Percentiles rank a stretch among this genome's conserved stretches.
phyloP scores from a whole-genome alignment of 1,284 basidiomycete genomes.

The Meripilus lineatus region DNA sequence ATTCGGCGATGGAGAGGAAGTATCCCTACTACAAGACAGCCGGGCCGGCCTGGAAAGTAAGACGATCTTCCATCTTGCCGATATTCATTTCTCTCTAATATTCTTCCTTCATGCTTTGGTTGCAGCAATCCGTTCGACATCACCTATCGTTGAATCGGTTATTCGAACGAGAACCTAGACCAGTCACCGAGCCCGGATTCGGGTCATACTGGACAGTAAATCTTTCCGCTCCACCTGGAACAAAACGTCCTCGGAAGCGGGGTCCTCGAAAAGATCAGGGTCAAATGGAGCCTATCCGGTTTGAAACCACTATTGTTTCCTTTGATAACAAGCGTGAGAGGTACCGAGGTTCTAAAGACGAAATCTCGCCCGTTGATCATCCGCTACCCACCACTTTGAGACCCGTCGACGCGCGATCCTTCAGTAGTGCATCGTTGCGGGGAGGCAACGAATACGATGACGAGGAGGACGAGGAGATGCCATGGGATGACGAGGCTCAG shows the following conservation, averaged over 20 bases:
- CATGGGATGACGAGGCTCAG: conserved; percentile 17
- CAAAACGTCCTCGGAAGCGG: conserved; percentile 75
- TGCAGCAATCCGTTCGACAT: conserved; percentile 79
- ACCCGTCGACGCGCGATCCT: conserved; percentile 28
- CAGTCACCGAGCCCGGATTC: conserved; percentile 76
- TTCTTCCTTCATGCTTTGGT: conserved; percentile 9
- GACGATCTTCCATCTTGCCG: conserved; percentile 16
- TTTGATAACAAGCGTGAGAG: neutral
- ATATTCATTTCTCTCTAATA: conserved; percentile 7
- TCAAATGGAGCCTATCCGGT: neutral
- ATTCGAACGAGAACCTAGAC: conserved; percentile 73
- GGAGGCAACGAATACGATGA: conserved; percentile 20
- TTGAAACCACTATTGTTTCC: neutral
- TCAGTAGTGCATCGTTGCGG: conserved; percentile 22
- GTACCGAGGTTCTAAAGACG: neutral
- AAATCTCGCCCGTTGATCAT: conserved; percentile 9
- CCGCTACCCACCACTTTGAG: conserved; percentile 24
- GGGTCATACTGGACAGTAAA: conserved; percentile 85
- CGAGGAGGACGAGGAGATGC: conserved; percentile 28
- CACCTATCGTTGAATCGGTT: conserved; percentile 75
- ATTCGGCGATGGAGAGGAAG: conserved; percentile 77
- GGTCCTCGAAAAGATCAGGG: conserved; percentile 43
- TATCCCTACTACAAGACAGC: conserved; percentile 75
- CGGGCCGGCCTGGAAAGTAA: conserved; percentile 77
- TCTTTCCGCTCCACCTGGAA: conserved; percentile 70